These are phyloP conservation scores for Linum trigynum DNA, from an alignment of 345 rosid species.

Conservation along the genomic window DNA sequence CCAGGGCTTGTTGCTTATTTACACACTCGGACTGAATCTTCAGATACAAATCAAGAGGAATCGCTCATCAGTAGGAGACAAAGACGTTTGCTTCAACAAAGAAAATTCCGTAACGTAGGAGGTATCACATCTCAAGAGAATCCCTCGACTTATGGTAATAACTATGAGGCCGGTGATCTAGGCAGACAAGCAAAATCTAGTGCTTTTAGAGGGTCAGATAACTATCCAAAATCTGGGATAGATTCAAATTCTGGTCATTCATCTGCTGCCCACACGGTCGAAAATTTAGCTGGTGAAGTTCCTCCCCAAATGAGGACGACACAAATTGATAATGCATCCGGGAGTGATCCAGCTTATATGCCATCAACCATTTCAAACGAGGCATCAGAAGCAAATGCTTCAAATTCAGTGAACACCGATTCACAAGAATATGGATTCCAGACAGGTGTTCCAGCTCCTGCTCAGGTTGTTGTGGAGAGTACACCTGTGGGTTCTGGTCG, in stretches of 20 bases:
- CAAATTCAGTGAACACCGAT: constrained; percentile 40
- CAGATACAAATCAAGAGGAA: constrained; percentile 59
- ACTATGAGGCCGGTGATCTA: constrained; percentile 48
- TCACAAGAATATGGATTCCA: constrained; percentile 32
- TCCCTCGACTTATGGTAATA: constrained; percentile 35
- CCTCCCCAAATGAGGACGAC: constrained; percentile 29
- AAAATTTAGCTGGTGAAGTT: constrained; percentile 33
- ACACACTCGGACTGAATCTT: constrained; percentile 69
- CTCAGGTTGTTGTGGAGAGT: constrained; percentile 90
- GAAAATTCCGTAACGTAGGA: constrained; percentile 59
- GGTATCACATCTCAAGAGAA: constrained; percentile 58
- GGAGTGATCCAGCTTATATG: constrained; percentile 31
- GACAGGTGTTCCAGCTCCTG: constrained; percentile 83
- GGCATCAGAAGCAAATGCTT: constrained; percentile 37
- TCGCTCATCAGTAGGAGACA: constrained; percentile 70
- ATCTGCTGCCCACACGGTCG: constrained; percentile 34
- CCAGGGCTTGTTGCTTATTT: constrained; percentile 99
- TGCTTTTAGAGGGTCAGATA: constrained; percentile 39
- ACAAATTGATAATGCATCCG: constrained; percentile 41
- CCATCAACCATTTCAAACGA: constrained; percentile 32
- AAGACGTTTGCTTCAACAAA: constrained; percentile 76
- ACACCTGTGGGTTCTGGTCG: constrained; percentile 94
- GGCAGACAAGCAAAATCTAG: constrained; percentile 34
- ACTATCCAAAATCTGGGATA: constrained; percentile 34
- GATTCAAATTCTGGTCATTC: constrained; percentile 42